A percentile compares a stretch with the other conserved stretches of the same genome.
phyloP scores from a whole-genome alignment of 768 basidiomycete species.

The Amanita brunnescens region DNA sequence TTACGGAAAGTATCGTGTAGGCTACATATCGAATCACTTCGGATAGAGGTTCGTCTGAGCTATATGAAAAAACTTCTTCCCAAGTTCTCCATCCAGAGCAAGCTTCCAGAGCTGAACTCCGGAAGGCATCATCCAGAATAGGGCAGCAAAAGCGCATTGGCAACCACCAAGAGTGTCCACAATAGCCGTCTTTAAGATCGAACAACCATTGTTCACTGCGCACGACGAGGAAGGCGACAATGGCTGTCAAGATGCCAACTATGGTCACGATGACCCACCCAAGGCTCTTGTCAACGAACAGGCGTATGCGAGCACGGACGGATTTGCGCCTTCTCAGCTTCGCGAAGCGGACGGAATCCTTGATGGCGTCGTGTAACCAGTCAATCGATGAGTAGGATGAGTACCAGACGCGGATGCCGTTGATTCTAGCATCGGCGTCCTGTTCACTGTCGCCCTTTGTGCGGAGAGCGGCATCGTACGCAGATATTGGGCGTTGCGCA shows the following conservation, averaged over 20 bases:
- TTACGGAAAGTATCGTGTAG: conserved; percentile 73
- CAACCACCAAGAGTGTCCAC: conserved; percentile 57
- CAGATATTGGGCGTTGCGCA: conserved; percentile 57
- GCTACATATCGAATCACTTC: conserved; percentile 52
- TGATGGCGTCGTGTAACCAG: conserved; percentile 95
- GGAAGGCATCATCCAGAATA: conserved; percentile 14
- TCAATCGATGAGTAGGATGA: conserved; percentile 87
- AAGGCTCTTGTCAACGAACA: conserved; percentile 64
- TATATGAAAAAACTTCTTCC: conserved; percentile 44
- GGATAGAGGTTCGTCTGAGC: conserved; percentile 26
- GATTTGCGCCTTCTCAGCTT: conserved; percentile 65
- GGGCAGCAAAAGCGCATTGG: conserved; percentile 82
- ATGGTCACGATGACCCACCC: conserved; percentile 89
- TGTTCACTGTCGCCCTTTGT: conserved; percentile 29
- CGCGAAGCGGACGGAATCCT: conserved; percentile 79
- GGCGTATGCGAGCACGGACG: conserved; percentile 51
- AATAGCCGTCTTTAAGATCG: conserved; percentile 89
- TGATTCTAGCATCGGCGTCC: conserved; percentile 57
- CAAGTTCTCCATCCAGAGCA: conserved; percentile 75
- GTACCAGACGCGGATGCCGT: conserved; percentile 89
- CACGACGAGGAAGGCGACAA: conserved; percentile 81
- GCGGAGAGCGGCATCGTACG: conserved; percentile 53
- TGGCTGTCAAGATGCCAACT: conserved; percentile 78
- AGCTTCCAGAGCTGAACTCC: conserved; percentile 13
- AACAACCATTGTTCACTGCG: conserved; percentile 85